Evolutionary conservation across 495 filamentous ascomycete species (phyloP).

Genomic region (Durotheca rogersii): DNA sequence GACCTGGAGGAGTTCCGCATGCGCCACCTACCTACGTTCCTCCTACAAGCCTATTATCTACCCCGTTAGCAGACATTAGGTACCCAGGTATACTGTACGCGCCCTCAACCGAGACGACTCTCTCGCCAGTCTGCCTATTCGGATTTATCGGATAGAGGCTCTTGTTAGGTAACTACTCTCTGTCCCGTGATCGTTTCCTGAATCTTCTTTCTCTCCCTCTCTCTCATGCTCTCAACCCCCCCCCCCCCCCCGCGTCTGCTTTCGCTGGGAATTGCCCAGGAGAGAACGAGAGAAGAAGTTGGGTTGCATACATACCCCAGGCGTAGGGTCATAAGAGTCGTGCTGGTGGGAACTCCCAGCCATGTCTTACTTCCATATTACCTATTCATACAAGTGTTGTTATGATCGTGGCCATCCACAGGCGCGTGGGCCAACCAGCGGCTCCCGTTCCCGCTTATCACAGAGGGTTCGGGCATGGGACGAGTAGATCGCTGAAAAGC

Average conservation of each 20-base stretch:
- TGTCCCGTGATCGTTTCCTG: neutral
- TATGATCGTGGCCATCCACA: neutral
- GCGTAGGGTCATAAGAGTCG: too few species aligned
- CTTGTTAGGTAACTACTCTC: neutral
- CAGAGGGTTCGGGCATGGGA: slow-evolving; percentile 4
- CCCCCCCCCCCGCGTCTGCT: slow-evolving; percentile 1
- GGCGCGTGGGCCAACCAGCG: neutral
- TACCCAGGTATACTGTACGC: too few species aligned
- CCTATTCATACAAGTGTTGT: too few species aligned
- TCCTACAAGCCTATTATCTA: too few species aligned
- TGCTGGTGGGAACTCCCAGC: slow-evolving; percentile 3
- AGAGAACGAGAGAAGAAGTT: too few species aligned
- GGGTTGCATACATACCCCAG: too few species aligned
- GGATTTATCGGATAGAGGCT: slow-evolving; percentile 14
- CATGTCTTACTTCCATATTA: slow-evolving; percentile 20
- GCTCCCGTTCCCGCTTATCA: slow-evolving; percentile 1
- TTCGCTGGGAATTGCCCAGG: too few species aligned
- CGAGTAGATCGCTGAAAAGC: neutral
- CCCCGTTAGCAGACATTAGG: too few species aligned
- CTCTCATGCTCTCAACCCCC: neutral
- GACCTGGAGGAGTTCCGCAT: slow-evolving; percentile 9
- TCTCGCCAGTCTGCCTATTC: slow-evolving; percentile 1
- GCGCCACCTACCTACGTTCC: too few species aligned
- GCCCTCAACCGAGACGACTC: too few species aligned
- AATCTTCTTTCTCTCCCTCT: neutral